Evolutionary conservation across 2,329 filamentous ascomycete species (phyloP), one percentile per base, ranked within the genome.

Genomic region (Neofusicoccum umdonicola): DNA sequence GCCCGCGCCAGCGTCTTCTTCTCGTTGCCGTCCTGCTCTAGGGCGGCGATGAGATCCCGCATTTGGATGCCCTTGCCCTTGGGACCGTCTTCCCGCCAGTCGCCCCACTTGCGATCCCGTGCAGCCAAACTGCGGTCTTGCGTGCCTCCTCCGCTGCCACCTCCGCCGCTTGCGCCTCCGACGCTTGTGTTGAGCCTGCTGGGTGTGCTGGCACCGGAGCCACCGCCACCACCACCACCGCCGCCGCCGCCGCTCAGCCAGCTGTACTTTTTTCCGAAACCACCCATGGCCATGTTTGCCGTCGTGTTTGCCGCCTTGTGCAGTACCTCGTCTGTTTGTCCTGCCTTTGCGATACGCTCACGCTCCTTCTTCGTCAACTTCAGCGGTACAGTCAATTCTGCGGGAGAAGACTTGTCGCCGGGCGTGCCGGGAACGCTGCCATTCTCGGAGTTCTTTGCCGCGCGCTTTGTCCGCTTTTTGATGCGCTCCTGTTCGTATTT

Each of bases 301-400:
- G 93, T 97, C 63, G 88, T 84, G 74, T 97, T 97, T 31, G 94
- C 92, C 67, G 89, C 90, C 22, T 88, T 87, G 68, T 94, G 92
- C 68, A 89, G 90, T 65, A 89, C 89, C 17, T 90, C 90, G 72
- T 96, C 92, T 0, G 88, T 90, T 22, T 89, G 85, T 70, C 90
- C 91, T 3, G 83, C 82, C 66, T 92, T 89, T n/a, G 88, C 86
- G 69, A 90, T 84, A 68, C 88, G 90, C 76, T 89, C 92, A 73
- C 90, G 84, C 75, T 97, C 93, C 79, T 97, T 97, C 83, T 97
- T 97, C 4, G 90, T 90, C 60, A 91, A 84, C 3, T 87, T 84
- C 58, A 73, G 72, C 19, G 63, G 51, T n/a, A 47, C 52, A 31
- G 27, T 31, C 3, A 73, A 73, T 15, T 72, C 61, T 41, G 72